These are phyloP conservation scores for Ramaria rubella DNA, from an alignment of 768 basidiomycete species.

Conservation along the genomic window DNA sequence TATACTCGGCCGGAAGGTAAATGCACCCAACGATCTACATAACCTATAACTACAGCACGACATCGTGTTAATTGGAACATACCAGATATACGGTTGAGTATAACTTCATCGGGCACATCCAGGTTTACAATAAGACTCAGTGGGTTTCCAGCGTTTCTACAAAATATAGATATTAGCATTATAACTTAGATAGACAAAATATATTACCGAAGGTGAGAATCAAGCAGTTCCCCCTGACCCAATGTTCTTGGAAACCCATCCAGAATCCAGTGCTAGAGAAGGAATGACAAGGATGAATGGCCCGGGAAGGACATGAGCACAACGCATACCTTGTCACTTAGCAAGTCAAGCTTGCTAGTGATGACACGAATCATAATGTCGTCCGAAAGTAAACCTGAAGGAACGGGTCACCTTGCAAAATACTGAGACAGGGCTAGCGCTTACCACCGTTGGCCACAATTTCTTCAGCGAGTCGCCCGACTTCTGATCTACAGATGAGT, in stretches of 20 bases:
- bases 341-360: slow-evolving; percentile 57
- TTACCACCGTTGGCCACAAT: slow-evolving; percentile 69
- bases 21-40: slow-evolving; percentile 77
- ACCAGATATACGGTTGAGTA: slow-evolving; percentile 72
- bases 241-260: slow-evolving; percentile 91
- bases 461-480: slow-evolving; percentile 68
- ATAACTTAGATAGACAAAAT: background rate
- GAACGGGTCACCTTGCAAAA: background rate
- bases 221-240: slow-evolving; percentile 73
- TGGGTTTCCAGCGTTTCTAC: slow-evolving; percentile 54
- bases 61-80: background rate
- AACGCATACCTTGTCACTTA: slow-evolving; percentile 54
- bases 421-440: background rate
- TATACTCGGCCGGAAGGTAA: slow-evolving; percentile 84
- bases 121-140: slow-evolving; percentile 80
- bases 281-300: background rate
- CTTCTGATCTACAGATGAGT: slow-evolving; percentile 42
- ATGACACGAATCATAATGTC: slow-evolving; percentile 75
- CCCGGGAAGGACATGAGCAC: background rate
- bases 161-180: background rate
- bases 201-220: slow-evolving; percentile 60
- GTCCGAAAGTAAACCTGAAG: slow-evolving; percentile 55
- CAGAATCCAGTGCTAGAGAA: slow-evolving; percentile 74
- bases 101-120: slow-evolving; percentile 82
- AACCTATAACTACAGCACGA: background rate